Evolutionary conservation across 2,329 filamentous ascomycete species (phyloP), one percentile per base, ranked within the genome.

Genomic region (Colletotrichum simmondsii): DNA sequence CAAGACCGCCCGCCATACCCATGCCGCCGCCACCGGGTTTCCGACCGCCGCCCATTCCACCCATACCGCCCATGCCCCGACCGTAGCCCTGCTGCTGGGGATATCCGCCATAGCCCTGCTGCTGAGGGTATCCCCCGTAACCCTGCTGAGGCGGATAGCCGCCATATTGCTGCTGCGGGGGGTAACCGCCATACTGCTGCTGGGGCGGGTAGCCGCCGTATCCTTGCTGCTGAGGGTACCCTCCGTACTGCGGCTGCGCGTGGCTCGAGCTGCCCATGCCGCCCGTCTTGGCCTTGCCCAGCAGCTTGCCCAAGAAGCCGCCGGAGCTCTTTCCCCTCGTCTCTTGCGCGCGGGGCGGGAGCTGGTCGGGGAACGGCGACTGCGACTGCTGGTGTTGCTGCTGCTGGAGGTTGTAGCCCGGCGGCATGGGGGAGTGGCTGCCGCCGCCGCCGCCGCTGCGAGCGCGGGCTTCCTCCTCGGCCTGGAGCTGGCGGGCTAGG

Each of bases 401-500:
- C 37, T 71, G 57, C 52, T 70, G 61, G 76, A 61, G 69, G 75
- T 24, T 78, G 75, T 65, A 76, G 78, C 72, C 75, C 76, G 69
- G 79, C 75, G 73, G 83, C 59, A 77, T 76, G 68, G 68, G 76
- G 26, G 76, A 78, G 68, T 75, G 74, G 71, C 82, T 83, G 19
- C 42, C 42, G 26, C 81, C 81, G 19, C 77, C 78, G 60, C 76
- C 76, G 26, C 64, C 74, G 64, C 77, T 77, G 70, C 79, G 77
- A 63, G 75, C 80, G 79, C 19, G 87, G 87, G 57, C 90, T 75
- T 97, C 89, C 82, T 98, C 95, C 82, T 98, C 94, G 57, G 93
- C 93, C 81, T 98, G 95, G 54, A 98, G 85, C 79, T 91, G 90
- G 53, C 93, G 89, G 8, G 95, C 95, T 11, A 95, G 85, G 30